Percentiles rank a stretch among this genome's conserved stretches.
Evolutionary conservation across 805 yeast genomes (phyloP).

Genomic region (Dipodascus geniculatus): DNA sequence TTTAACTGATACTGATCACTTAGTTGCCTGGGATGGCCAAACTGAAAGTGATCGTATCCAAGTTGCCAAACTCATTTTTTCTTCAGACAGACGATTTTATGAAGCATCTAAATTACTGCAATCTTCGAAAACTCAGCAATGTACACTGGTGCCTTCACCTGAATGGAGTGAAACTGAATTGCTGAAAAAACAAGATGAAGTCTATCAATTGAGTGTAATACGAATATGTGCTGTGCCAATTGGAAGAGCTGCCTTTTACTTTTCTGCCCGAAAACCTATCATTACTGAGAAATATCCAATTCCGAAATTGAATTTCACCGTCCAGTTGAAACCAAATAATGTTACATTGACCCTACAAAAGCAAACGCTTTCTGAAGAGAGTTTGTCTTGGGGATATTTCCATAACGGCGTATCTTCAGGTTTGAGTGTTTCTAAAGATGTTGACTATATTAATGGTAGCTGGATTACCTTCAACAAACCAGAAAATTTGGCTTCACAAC

Average conservation of each 20-base stretch:
- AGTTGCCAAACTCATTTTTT: constrained; percentile 62
- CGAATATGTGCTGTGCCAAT: constrained; percentile 67
- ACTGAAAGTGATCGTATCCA: constrained; percentile 57
- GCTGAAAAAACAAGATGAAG: constrained; percentile 38
- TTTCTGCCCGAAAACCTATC: constrained; percentile 59
- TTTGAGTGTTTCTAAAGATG: constrained; percentile 53
- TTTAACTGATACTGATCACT: constrained; percentile 32
- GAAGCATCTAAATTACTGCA: constrained; percentile 66
- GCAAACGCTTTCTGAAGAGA: constrained; percentile 36
- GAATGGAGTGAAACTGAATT: constrained; percentile 44
- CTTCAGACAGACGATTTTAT: constrained; percentile 64
- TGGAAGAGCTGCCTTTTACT: constrained; percentile 67
- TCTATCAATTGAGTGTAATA: constrained; percentile 50
- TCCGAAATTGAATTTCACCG: constrained; percentile 60
- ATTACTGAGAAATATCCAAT: constrained; percentile 77
- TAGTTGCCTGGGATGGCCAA: constrained; percentile 58
- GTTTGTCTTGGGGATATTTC: constrained; percentile 72
- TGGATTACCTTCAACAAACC: constrained; percentile 90
- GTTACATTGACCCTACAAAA: constrained; percentile 51
- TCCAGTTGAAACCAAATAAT: constrained; percentile 53
- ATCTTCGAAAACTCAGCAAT: constrained; percentile 49
- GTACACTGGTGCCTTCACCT: constrained; percentile 29
- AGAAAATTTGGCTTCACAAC: constrained; percentile 58
- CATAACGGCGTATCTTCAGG: constrained; percentile 91
- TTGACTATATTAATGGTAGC: constrained; percentile 67